Evolutionary conservation across 2,329 filamentous ascomycete genomes (phyloP).

Genomic region (Diaporthe vaccinii): DNA sequence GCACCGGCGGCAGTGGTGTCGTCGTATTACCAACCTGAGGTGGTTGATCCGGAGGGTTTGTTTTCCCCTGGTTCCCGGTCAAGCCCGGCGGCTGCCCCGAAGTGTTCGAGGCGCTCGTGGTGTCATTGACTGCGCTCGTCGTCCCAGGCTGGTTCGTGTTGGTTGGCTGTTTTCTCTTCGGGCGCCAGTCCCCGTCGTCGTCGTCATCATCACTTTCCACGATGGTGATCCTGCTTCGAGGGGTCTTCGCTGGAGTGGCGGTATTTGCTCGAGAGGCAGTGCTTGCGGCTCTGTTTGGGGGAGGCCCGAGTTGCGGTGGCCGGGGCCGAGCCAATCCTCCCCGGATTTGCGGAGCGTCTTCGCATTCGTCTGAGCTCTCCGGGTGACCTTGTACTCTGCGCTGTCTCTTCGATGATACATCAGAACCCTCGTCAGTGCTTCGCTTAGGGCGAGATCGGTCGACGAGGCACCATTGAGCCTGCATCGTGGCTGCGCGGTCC

Average conservation of each 20-base stretch:
- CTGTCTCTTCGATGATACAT: not conserved
- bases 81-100: too few species aligned
- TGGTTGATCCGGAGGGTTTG: not conserved
- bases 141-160: not conserved
- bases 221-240: not conserved
- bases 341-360: not conserved
- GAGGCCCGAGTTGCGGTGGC: not conserved
- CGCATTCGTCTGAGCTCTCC: not conserved
- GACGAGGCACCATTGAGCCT: not conserved
- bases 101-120: not conserved
- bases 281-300: not conserved
- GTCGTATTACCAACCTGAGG: not conserved
- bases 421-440: not conserved
- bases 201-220: not conserved
- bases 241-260: not conserved
- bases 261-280: not conserved
- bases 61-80: not conserved
- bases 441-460: not conserved
- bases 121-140: too few species aligned
- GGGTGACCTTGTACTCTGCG: not conserved
- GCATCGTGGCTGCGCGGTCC: slow-evolving; percentile 1
- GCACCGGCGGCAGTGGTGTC: not conserved
- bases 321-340: not conserved
- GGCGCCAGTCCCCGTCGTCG: not conserved
- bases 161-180: not conserved